Base-by-base conservation (phyloP, 805 yeast species). In the Barnettozyma sucrosica region DNA sequence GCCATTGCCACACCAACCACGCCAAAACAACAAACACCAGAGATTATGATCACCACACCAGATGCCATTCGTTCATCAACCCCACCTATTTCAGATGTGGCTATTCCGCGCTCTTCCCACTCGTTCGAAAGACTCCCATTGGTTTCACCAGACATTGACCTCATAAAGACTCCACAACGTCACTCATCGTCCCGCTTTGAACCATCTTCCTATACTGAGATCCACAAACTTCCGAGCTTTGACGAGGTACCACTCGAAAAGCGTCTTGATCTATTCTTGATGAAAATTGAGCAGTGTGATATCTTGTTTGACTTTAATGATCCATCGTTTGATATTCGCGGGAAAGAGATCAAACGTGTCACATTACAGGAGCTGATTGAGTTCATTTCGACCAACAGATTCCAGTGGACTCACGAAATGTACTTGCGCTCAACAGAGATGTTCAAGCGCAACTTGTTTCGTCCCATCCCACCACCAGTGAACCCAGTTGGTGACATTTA, bases 401-500 rank as follows among this genome's bases (percentile, higher is more conserved):
- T 92, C 67, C 78, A 85, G 24, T 88, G 85, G 64, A 85, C 97
- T 18, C 96, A 89, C 52, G 93, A 85, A 56, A 86, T 92, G 84
- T 93, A 93, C 66, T 76, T 76, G 45, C 88, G 84, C 59, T 95
- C 92, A 47, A 89, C 90, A 37, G 77, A 77, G 20, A 92, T 93
- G 97, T 93, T 90, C 67, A 83, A 81, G 59, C 78, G 76, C 50
- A 93, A 93, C 67, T 75, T 93, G 47, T 90, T 93, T 67, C 79
- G 99, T 61, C 96, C 98, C 28, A 89, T 93, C 43, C 98, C 99
- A 3, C 99, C 99, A 1, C 97, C 98, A 1, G 96, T 90, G 33
- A 93, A 93, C 64, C 98, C 98, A 5, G 78, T 90, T 41, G 99
- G 99, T 34, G 99, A 93, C 55, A 79, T 92, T 36, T 93, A 79